Conservation (phyloP, 1,284 basidiomycete genomes). For the Cryptococcus sp. region DNA sequence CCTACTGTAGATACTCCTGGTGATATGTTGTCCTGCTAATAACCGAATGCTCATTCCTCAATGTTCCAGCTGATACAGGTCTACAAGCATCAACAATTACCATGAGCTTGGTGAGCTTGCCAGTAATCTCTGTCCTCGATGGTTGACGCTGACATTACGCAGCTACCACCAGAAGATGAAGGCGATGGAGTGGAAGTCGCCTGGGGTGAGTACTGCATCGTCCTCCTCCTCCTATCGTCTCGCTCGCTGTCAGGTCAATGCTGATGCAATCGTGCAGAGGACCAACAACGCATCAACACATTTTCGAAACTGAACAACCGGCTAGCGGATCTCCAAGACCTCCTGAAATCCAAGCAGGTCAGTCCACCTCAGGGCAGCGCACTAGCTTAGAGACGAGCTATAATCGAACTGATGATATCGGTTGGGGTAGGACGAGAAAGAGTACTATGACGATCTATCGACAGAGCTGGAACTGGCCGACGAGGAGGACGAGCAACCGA, state of each 20-base stretch:
- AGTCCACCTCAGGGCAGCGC: constrained; percentile 10
- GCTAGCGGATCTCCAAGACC: constrained; percentile 70
- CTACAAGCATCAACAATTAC: constrained; percentile 1
- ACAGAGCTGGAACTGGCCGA: constrained; percentile 88
- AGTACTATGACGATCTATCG: constrained; percentile 83
- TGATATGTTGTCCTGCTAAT: too few relatives aligned
- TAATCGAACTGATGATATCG: background rate
- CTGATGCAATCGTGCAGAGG: constrained; percentile 62
- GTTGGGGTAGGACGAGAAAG: constrained; percentile 75
- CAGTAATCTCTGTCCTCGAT: background rate
- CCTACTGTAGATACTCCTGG: too few relatives aligned
- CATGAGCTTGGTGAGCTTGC: constrained; percentile 43
- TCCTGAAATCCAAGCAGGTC: constrained; percentile 72
- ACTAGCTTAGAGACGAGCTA: background rate
- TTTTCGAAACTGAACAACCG: constrained; percentile 91
- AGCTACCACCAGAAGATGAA: constrained; percentile 69
- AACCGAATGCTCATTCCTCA: too few relatives aligned
- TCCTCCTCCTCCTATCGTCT: background rate
- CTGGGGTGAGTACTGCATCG: constrained; percentile 66
- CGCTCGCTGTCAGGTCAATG: background rate
- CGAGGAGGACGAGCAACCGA: constrained; percentile 73
- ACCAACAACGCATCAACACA: constrained; percentile 88
- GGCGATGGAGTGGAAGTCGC: constrained; percentile 80
- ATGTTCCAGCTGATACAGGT: background rate
- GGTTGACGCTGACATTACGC: constrained; percentile 5